These are phyloP conservation scores for Abrus pulchellus DNA, from an alignment of 306 rosid genomes.

Conservation along the genomic window DNA sequence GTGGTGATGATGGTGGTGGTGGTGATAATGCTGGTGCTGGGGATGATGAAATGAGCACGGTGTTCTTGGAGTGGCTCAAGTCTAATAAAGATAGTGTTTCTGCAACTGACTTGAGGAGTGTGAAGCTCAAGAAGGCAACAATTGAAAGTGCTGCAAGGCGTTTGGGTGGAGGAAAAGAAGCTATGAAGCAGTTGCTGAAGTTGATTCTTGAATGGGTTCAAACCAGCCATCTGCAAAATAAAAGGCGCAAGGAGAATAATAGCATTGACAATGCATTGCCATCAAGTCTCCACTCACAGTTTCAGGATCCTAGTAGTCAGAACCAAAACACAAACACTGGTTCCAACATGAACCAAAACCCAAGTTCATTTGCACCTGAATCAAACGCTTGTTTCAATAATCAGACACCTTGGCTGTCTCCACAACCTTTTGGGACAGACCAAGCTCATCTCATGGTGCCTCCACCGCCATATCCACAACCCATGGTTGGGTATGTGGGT, in stretches of 20 bases:
- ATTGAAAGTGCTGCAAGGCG: constrained; percentile 86
- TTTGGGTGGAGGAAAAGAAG: constrained; percentile 93
- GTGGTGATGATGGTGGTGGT: constrained; percentile 35
- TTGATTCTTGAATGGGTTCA: constrained; percentile 97
- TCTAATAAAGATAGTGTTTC: constrained; percentile 82
- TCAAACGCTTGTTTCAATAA: constrained; percentile 50
- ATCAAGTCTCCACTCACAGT: constrained; percentile 38
- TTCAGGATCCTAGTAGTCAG: constrained; percentile 51
- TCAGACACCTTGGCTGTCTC: constrained; percentile 56
- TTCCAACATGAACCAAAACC: constrained; percentile 28
- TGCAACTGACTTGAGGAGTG: constrained; percentile 86
- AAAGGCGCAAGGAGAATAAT: constrained; percentile 50
- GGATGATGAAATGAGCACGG: constrained; percentile 77
- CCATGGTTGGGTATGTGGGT: constrained; percentile 61
- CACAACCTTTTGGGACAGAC: constrained; percentile 48
- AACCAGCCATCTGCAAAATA: constrained; percentile 80
- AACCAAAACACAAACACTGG: constrained; percentile 56
- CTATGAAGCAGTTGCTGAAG: constrained; percentile 88
- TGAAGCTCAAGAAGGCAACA: constrained; percentile 80
- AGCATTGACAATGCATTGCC: background rate
- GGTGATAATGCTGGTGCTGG: constrained; percentile 31
- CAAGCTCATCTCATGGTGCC: constrained; percentile 45
- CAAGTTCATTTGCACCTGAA: constrained; percentile 46
- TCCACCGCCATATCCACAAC: constrained; percentile 48
- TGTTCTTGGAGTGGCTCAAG: constrained; percentile 93